Evolutionary conservation across 2,329 filamentous ascomycete species (phyloP).

Genomic region (Fusarium sp.): DNA sequence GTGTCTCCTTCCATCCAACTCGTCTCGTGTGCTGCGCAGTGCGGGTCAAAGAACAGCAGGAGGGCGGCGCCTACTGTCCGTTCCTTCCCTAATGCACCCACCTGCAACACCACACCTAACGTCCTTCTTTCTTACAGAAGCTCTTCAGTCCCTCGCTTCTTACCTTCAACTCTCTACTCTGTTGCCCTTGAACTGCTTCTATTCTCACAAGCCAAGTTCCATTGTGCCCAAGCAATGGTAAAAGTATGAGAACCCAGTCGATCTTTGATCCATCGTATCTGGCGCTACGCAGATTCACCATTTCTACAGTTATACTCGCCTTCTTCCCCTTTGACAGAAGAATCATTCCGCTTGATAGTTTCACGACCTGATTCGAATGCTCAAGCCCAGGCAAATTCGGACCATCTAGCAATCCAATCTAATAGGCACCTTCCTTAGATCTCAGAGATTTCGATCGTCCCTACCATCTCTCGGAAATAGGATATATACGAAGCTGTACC

Average conservation of each 20-base stretch:
- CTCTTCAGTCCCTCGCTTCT: neutral
- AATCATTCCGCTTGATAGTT: slow-evolving; percentile 9
- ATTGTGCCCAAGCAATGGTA: slow-evolving; percentile 25
- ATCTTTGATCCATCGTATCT: slow-evolving; percentile 30
- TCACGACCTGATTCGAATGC: slow-evolving; percentile 10
- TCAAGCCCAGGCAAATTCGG: slow-evolving; percentile 19
- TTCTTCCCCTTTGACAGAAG: slow-evolving; percentile 25
- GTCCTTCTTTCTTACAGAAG: slow-evolving; percentile 1
- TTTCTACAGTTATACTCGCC: slow-evolving; percentile 3
- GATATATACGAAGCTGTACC: slow-evolving; percentile 37
- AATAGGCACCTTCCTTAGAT: slow-evolving; percentile 51
- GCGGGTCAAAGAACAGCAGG: slow-evolving; percentile 7
- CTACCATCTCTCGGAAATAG: slow-evolving; percentile 36
- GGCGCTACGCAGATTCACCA: slow-evolving; percentile 15
- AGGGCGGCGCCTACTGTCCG: slow-evolving; percentile 26
- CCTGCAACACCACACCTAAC: slow-evolving; percentile 3
- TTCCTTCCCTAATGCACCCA: slow-evolving; percentile 11
- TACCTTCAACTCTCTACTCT: slow-evolving; percentile 7
- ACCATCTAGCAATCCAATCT: slow-evolving; percentile 42
- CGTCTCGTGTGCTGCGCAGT: neutral
- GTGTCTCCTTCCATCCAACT: slow-evolving; percentile 5
- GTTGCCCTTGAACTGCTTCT: slow-evolving; percentile 11
- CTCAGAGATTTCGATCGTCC: slow-evolving; percentile 27
- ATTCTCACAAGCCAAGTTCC: slow-evolving; percentile 11
- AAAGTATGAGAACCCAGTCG: slow-evolving; percentile 28